Percentiles rank a stretch among this genome's conserved stretches.
These are phyloP conservation scores for Alternaria alternata DNA, from an alignment of 2,329 filamentous ascomycete species.

Conservation along the genomic window DNA sequence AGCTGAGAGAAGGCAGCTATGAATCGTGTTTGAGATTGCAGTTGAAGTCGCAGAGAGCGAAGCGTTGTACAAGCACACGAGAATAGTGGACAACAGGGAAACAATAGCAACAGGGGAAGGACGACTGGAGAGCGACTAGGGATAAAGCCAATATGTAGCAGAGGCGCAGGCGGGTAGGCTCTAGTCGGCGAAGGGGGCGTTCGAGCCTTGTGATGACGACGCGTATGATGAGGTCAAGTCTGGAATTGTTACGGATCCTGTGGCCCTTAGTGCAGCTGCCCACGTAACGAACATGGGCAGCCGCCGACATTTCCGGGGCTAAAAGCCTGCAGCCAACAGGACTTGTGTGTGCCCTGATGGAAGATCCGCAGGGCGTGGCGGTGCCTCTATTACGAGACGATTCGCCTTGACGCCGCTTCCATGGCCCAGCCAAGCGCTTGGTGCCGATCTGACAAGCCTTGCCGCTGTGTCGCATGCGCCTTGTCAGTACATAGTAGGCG, in stretches of 20 bases:
- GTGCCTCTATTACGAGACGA: conserved; percentile 15
- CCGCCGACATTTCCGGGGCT: conserved; percentile 8
- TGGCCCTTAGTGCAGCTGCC: conserved; percentile 14
- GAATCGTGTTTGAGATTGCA: conserved; percentile 3
- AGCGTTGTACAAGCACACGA: background rate
- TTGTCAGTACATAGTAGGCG: background rate
- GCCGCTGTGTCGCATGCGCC: conserved; percentile 4
- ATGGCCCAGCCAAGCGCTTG: conserved; percentile 10
- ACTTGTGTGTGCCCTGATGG: conserved; percentile 1
- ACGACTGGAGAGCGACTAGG: conserved; percentile 7
- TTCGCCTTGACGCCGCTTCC: conserved; percentile 1
- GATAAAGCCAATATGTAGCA: conserved; percentile 1
- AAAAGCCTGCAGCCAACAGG: conserved; percentile 7
- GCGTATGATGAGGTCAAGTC: conserved; percentile 23
- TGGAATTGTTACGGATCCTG: conserved; percentile 15
- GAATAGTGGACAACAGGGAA: conserved; percentile 7
- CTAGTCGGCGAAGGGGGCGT: conserved; percentile 15
- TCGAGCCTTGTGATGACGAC: conserved; percentile 21
- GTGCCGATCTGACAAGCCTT: background rate
- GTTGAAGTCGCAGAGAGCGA: conserved; percentile 2
- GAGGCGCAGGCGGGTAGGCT: conserved; percentile 4
- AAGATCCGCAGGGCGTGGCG: conserved; percentile 10
- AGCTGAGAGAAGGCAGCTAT: conserved; percentile 6
- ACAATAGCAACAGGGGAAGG: conserved; percentile 2
- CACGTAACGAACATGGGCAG: conserved; percentile 15